These are phyloP conservation scores for Spatholobus suberectus DNA, from an alignment of 306 rosid genomes.

Conservation along the genomic window DNA sequence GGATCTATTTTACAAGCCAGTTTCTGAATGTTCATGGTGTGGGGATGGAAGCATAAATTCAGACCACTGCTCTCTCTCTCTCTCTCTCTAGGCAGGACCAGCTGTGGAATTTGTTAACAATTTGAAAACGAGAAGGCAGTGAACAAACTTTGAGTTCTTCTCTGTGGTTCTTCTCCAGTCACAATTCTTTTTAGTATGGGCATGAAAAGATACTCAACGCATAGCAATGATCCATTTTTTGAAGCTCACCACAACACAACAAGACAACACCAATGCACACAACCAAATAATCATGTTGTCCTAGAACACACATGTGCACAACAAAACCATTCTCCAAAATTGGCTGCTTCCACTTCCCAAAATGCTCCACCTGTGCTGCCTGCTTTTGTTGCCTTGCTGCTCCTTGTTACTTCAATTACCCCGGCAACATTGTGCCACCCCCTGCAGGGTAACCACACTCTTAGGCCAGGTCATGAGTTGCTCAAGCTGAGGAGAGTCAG, in stretches of 20 bases:
- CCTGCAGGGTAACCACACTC: slow-evolving; percentile 57
- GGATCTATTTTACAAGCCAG: slow-evolving; percentile 22
- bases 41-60: slow-evolving; percentile 44
- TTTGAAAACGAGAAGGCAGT: slow-evolving; percentile 66
- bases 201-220: slow-evolving; percentile 58
- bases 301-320: slow-evolving; percentile 51
- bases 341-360: slow-evolving; percentile 50
- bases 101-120: slow-evolving; percentile 46
- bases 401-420: slow-evolving; percentile 53
- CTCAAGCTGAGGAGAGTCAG: slow-evolving; percentile 51
- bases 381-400: slow-evolving; percentile 70
- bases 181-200: slow-evolving; percentile 54
- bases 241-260: slow-evolving; percentile 51
- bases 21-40: slow-evolving; percentile 53
- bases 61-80: slow-evolving; percentile 11
- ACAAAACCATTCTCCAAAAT: slow-evolving; percentile 54
- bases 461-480: slow-evolving; percentile 52
- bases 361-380: slow-evolving; percentile 43
- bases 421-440: slow-evolving; percentile 65
- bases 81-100: slow-evolving; percentile 32
- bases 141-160: slow-evolving; percentile 40
- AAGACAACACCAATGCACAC: slow-evolving; percentile 62
- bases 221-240: slow-evolving; percentile 51
- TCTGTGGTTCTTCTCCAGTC: slow-evolving; percentile 40
- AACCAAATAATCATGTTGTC: slow-evolving; percentile 47